These are phyloP conservation scores for Micractinium sp. DNA, from an alignment of 139 green algal species.

Conservation along the genomic window DNA sequence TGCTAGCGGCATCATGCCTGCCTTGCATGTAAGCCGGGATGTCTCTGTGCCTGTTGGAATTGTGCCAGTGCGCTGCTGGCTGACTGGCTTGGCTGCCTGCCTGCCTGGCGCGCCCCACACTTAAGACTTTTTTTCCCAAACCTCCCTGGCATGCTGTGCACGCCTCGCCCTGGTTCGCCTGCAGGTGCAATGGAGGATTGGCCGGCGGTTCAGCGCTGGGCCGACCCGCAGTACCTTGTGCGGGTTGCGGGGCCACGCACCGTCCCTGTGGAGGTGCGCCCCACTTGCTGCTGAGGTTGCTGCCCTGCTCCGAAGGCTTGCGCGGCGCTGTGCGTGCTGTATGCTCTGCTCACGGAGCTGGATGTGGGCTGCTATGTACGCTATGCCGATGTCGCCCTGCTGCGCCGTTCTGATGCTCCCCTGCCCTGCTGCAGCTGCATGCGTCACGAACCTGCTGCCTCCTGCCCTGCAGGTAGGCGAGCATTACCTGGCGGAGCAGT, in stretches of 20 bases:
- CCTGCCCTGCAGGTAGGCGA: slow-evolving; percentile 79
- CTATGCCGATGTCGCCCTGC: neutral
- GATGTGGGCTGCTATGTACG: neutral
- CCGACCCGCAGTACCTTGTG: slow-evolving; percentile 69
- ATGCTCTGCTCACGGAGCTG: neutral
- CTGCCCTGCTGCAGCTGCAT: no score
- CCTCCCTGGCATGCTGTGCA: neutral
- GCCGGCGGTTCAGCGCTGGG: slow-evolving; percentile 83
- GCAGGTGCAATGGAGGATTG: slow-evolving; percentile 72
- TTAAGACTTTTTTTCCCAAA: neutral
- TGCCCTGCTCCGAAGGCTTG: neutral
- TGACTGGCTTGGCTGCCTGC: neutral
- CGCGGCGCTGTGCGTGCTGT: neutral
- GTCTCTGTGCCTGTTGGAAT: no score
- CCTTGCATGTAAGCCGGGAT: no score
- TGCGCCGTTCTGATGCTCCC: neutral
- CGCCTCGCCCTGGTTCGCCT: slow-evolving; percentile 5
- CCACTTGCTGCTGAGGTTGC: neutral
- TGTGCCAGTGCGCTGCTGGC: no score
- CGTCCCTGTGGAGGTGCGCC: slow-evolving; percentile 84
- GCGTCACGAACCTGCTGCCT: no score
- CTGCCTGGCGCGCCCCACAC: neutral
- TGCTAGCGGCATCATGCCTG: neutral
- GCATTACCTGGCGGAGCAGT: slow-evolving; percentile 86
- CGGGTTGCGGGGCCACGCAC: slow-evolving; percentile 79